Evolutionary conservation across 495 filamentous ascomycete species (phyloP).

Genomic region (Penicillium longicatenatum): DNA sequence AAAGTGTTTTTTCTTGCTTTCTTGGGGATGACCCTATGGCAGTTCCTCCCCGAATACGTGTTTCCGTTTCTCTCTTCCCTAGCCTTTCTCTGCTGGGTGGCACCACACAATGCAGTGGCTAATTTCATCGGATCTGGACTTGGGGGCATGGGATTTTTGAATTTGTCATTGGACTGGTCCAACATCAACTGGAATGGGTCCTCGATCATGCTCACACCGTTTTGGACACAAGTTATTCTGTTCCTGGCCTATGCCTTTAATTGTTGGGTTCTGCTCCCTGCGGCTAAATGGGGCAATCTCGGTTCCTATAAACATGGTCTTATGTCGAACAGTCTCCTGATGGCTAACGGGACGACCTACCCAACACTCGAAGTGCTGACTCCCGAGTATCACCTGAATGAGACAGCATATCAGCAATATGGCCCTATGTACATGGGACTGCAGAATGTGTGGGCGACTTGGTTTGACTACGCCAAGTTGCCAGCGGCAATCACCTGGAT

Average conservation of each 20-base stretch:
- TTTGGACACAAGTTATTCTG: conserved; percentile 56
- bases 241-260: conserved; percentile 55
- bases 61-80: conserved; percentile 60
- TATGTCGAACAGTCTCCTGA: conserved; percentile 57
- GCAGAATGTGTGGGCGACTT: conserved; percentile 56
- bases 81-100: conserved; percentile 64
- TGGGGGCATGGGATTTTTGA: conserved; percentile 61
- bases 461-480: conserved; percentile 60
- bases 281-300: conserved; percentile 56
- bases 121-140: conserved; percentile 60
- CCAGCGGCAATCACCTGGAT: conserved; percentile 59
- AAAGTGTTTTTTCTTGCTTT: conserved; percentile 55
- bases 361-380: conserved; percentile 50
- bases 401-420: conserved; percentile 52
- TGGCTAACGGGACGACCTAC: conserved; percentile 52
- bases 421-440: conserved; percentile 55
- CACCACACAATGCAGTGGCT: conserved; percentile 53
- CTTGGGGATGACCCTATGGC: conserved; percentile 54
- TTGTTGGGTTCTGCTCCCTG: conserved; percentile 57
- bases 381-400: conserved; percentile 49
- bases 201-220: conserved; percentile 55
- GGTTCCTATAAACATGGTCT: conserved; percentile 51
- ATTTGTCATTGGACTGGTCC: conserved; percentile 58
- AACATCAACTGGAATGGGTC: conserved; percentile 54
- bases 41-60: conserved; percentile 59